Percentiles rank a stretch among this genome's conserved stretches.
Conservation (phyloP, 768 basidiomycete genomes). For the Psilocybe cubensis region DNA sequence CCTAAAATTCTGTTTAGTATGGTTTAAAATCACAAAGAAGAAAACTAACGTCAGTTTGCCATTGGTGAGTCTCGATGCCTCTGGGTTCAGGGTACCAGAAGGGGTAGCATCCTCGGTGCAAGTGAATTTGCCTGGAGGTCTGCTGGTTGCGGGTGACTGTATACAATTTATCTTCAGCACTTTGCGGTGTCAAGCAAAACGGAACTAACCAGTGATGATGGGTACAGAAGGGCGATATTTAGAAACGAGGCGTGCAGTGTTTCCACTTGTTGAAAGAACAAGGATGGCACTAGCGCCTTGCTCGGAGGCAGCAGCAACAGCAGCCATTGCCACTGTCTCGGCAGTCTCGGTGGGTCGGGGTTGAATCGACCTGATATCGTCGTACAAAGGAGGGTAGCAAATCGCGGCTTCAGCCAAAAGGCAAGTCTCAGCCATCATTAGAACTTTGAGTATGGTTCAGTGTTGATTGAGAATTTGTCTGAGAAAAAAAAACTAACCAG, state of each 20-base stretch:
- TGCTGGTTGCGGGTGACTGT: constrained; percentile 96
- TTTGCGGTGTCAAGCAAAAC: constrained; percentile 1
- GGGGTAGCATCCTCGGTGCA: constrained; percentile 96
- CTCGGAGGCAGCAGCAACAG: constrained; percentile 93
- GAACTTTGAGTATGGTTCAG: constrained; percentile 52
- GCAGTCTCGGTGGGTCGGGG: constrained; percentile 90
- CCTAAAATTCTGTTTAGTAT: constrained; percentile 42
- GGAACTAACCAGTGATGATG: constrained; percentile 83
- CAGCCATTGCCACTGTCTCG: constrained; percentile 96
- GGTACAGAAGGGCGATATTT: constrained; percentile 95
- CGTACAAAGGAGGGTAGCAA: constrained; percentile 93
- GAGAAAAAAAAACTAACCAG: constrained; percentile 56
- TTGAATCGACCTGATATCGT: constrained; percentile 81
- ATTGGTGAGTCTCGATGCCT: constrained; percentile 84
- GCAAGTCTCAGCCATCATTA: constrained; percentile 99
- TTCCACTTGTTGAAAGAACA: constrained; percentile 95
- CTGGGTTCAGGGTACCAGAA: constrained; percentile 97
- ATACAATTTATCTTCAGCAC: background rate
- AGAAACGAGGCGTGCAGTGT: constrained; percentile 93
- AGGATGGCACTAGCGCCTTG: constrained; percentile 95
- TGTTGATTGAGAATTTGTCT: constrained; percentile 4
- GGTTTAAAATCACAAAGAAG: background rate
- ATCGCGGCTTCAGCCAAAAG: constrained; percentile 94
- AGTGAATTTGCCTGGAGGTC: constrained; percentile 94
- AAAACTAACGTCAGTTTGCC: constrained; percentile 92